Base-by-base conservation (phyloP, 2,329 filamentous ascomycete species). In the Verticillium albo-atrum region DNA sequence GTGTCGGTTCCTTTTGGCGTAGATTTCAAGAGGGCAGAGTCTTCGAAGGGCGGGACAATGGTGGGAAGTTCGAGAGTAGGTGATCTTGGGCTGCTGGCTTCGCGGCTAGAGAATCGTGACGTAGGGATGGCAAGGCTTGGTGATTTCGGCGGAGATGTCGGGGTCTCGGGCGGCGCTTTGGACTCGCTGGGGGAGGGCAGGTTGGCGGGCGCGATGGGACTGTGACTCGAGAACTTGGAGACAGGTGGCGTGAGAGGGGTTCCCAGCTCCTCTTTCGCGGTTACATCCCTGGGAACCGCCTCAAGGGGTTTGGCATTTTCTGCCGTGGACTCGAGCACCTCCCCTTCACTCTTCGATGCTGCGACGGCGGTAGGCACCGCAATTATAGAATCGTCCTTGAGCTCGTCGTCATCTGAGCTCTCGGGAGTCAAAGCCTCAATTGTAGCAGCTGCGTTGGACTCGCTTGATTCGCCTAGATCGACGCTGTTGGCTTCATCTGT, bases 51-150 rank as follows among this genome's bases (percentile, higher is more conserved):
- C n/a, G 42, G 42, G 15, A 61, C 55, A 15, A 64, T 62, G 5
- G 56, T 60, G 15, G 66, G 65, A 32, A 68, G 58, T 6, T 54
- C 54, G 17, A 37, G 54, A 20, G 10, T 54, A 1, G 68, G 53
- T 20, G 69, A 65, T 17, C 65, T 57, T n/a, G 68, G 63, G 20
- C 68, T 64, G 27, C 64, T 68, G 27, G 69, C 61, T 58, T 77
- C 74, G 53, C 71, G 74, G 4, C 74, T 76, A 12, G 78, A 79
- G 63, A 79, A 79, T 61, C 73, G 79, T 54, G 78, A 79, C 55
- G 73, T 71, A 15, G 77, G 75, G 37, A 73, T 73, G 12, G 34
- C 70, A 56, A 65, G 66, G 61, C 56, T 47, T 4, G 58, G 57
- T 14, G 57, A 60, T 23, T 15, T 20, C n/a, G 14, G 27, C 32